A percentile compares a stretch with the other conserved stretches of the same genome.
phyloP scores from a whole-genome alignment of 169 alveolate genomes.

The Babesia bigemina region DNA sequence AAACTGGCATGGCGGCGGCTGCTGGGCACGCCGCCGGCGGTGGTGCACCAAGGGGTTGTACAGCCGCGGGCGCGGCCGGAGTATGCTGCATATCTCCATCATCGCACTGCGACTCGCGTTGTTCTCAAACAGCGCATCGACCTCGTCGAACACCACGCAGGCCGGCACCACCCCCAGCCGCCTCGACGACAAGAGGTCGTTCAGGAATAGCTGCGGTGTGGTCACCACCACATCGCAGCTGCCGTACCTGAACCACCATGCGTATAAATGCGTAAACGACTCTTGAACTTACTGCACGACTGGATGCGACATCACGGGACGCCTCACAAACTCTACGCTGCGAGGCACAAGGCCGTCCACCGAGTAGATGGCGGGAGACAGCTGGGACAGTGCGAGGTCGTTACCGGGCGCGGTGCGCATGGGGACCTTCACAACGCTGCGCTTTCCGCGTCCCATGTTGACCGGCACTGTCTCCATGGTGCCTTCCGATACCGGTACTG shows the following conservation, averaged over 20 bases:
- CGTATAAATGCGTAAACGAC: background rate
- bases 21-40: background rate
- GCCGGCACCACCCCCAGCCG: conserved; percentile 63
- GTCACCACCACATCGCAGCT: conserved; percentile 72
- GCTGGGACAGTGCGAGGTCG: background rate
- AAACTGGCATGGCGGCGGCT: conserved; percentile 70
- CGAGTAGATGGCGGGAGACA: background rate
- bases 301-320: conserved; percentile 48
- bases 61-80: conserved; percentile 72
- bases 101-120: conserved; percentile 74
- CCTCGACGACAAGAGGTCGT: conserved; percentile 44
- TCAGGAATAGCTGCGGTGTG: conserved; percentile 72
- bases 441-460: conserved; percentile 18
- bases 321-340: conserved; percentile 22
- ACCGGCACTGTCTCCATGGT: conserved; percentile 35
- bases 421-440: background rate
- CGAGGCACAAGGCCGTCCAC: conserved; percentile 47
- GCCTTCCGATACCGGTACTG: conserved; percentile 8
- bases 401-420: background rate
- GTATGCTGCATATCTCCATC: conserved; percentile 68
- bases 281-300: conserved; percentile 44
- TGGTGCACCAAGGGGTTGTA: conserved; percentile 69
- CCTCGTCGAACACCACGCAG: conserved; percentile 76
- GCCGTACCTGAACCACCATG: conserved; percentile 60
- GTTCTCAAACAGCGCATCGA: conserved; percentile 74